Base-by-base conservation (phyloP, 78 protist species). In the Protostelium mycophagum region DNA sequence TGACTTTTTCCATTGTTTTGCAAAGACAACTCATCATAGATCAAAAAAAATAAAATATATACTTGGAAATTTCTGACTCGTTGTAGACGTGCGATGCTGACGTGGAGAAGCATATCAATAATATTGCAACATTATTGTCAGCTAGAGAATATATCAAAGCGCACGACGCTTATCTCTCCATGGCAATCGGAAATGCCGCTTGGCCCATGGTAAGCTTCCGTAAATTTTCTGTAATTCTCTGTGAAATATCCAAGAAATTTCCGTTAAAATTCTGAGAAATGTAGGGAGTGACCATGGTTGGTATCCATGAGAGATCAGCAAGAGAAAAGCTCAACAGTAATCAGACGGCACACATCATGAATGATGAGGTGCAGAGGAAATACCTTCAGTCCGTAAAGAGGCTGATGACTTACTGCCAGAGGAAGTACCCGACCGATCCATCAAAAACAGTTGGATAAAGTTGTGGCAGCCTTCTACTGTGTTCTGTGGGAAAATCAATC, bases 161-260 rank as follows among this genome's bases (percentile, higher is more conserved):
- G 0, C 35, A 38, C 37, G 97, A 97, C 88, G 87, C 85, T 28
- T 98, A 98, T 88, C 63, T 97, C 37, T 90, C 37, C n/a, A 34
- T 97, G 93, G 89, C 99, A 0, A 98, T 98, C 36, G 99, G 99
- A 28, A 98, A 98, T 88, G 97, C 99, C 1, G 94, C 99, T 0
- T 98, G 99, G 99, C 98, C 98, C 0, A 93, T 97, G 93, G 73
- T 51, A 16, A 51, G 73, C 73, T 16, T 51, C 73, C 5, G 5
- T 51, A 25, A 28, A 35, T 85, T 85, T 23, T 35, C 9, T 85
- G 5, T 35, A 10, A 34, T 34, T 51, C 73, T 51, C 16, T 16
- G n/a, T n/a, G n/a, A n/a, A n/a, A n/a, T n/a, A n/a, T n/a, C n/a
- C n/a, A n/a, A n/a, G n/a, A n/a, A n/a, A n/a, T n/a, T n/a, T n/a